These are phyloP conservation scores for Camellia sinensis DNA, from an alignment of 148 eudicot genomes.

Conservation along the genomic window DNA sequence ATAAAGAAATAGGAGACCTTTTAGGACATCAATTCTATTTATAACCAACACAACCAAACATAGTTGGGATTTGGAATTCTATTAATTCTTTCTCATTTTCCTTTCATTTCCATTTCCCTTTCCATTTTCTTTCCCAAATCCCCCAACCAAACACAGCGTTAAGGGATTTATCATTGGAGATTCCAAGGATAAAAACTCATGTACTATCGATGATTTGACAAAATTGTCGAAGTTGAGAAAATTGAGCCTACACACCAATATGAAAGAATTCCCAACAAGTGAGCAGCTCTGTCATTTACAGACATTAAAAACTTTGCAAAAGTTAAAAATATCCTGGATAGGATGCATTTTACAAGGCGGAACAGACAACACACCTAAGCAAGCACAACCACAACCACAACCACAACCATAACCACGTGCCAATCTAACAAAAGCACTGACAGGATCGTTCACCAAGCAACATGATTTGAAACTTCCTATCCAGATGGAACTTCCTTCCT, in stretches of 20 bases:
- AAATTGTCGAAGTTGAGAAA: conserved; percentile 26
- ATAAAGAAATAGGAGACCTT: too few relatives aligned
- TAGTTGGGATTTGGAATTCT: too few relatives aligned
- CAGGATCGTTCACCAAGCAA: too few relatives aligned
- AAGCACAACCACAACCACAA: background rate
- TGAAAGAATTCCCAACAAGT: conserved; percentile 11
- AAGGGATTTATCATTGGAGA: conserved; percentile 42
- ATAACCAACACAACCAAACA: too few relatives aligned
- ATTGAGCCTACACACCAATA: conserved; percentile 32
- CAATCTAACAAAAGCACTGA: too few relatives aligned
- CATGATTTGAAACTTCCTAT: too few relatives aligned
- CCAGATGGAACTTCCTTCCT: conserved; percentile 4
- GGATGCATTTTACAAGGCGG: background rate
- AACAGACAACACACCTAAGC: background rate
- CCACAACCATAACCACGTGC: too few relatives aligned
- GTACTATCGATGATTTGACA: conserved; percentile 34
- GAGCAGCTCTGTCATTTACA: background rate
- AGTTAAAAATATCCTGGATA: conserved; percentile 36
- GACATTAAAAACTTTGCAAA: conserved; percentile 13
- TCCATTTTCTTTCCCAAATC: too few relatives aligned
- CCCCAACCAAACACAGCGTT: too few relatives aligned
- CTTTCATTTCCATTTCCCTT: too few relatives aligned
- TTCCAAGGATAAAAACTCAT: conserved; percentile 5
- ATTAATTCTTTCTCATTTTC: too few relatives aligned
- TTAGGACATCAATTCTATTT: too few relatives aligned